Base-by-base conservation (phyloP, 495 filamentous ascomycete genomes). In the Penicillium dipodomyicola region DNA sequence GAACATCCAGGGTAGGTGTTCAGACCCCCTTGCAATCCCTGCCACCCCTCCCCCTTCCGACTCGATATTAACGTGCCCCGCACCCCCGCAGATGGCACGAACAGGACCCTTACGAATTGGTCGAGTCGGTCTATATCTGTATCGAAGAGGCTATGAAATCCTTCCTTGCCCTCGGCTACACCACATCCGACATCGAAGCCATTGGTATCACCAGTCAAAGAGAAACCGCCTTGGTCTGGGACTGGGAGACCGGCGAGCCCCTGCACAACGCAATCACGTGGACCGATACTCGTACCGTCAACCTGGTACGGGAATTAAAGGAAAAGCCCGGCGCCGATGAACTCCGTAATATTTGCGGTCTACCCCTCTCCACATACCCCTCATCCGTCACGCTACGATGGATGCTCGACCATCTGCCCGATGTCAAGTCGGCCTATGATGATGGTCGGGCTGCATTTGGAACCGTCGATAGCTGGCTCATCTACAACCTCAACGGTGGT, bases 201-300 rank as follows among this genome's bases (percentile, higher is more conserved):
- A 83, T 97, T 65, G 93, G 93, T 53, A 89, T 97, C 70, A 96
- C 92, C 55, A 96, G 90, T 74, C 93, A 97, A 77, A 85, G 93
- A 65, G 93, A 97, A 76, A 97, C 93, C 23, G 91, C 87, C 0
- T 76, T 97, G 9, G 88, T 92, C 20, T 97, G 93, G 93, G 91
- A 97, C 68, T 85, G 78, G 65, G 80, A 84, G 50, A 95, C 92
- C 5, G 93, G 93, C 57, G 84, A 96, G 65, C 83, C 92, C 1
- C 76, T 97, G 19, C 84, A 91, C 72, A 92, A 94, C 65, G 92
- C 93, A 56, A 87, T 97, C 60, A 93, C 90, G 29, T 97, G 92
- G 92, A 87, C 93, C 43, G 92, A 97, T 65, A 96, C 92, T 10
- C 81, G 92, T 53, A 96, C 91, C 49, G 83, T 83, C 45, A 74